phyloP scores from a whole-genome alignment of 192 early-diverging fungal species.

The Chytriomyces sp. region DNA sequence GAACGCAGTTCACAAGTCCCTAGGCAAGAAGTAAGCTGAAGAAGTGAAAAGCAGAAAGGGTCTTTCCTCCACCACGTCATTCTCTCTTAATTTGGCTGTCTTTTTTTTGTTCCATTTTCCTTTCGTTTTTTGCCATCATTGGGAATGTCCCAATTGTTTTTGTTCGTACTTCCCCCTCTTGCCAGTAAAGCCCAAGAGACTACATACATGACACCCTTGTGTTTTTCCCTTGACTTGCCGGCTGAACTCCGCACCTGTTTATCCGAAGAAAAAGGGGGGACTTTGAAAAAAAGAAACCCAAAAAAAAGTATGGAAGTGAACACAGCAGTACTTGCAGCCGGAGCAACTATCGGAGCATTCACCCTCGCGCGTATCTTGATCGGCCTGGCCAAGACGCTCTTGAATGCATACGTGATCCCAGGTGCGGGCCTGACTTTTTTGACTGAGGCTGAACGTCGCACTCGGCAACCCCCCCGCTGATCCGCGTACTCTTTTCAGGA shows the following conservation, averaged over 20 bases:
- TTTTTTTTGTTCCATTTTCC: neutral
- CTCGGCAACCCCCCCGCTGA: neutral
- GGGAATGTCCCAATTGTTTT: too few relatives aligned
- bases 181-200: neutral
- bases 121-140: neutral
- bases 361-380: neutral
- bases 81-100: too few relatives aligned
- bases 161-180: too few relatives aligned
- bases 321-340: neutral
- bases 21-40: constrained; percentile 52
- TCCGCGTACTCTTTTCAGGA: neutral
- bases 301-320: neutral
- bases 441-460: neutral
- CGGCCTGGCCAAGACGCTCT: constrained; percentile 2
- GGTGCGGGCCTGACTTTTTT: neutral
- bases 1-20: constrained; percentile 74
- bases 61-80: too few relatives aligned
- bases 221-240: neutral
- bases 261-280: too few relatives aligned
- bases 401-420: constrained; percentile 26
- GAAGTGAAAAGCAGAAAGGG: too few relatives aligned
- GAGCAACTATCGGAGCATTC: constrained; percentile 4
- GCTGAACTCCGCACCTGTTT: too few relatives aligned
- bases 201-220: neutral
- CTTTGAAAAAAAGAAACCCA: too few relatives aligned